Base-by-base conservation (phyloP, 352 stramenopile species). In the Globisporangium okanoganense region DNA sequence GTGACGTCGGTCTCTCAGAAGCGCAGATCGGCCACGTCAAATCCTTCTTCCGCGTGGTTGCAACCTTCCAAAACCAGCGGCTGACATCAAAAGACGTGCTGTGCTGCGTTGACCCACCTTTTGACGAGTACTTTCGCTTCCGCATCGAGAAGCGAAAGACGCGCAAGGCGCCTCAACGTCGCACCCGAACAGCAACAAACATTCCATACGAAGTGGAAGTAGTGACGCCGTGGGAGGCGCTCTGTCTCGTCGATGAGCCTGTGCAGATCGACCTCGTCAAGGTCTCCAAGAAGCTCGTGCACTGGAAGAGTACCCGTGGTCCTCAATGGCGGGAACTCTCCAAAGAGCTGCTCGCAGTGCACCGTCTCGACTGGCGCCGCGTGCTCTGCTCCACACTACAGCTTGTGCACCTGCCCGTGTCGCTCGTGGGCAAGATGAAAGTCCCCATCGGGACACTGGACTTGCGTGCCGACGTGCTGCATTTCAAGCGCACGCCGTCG, bases 281-380 rank as follows among this genome's bases (percentile, higher is more conserved):
- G 64, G 56, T 87, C 0, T 73, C 65, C 12, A 91, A 91, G 51
- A 69, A 70, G 38, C 45, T 89, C 14, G 52, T 76, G 43, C 58
- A 56, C 45, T 72, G 67, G 61, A 64, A 74, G 47, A 36, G 18
- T 6, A 50, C 55, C 0, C 58, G 62, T 2, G 58, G 45, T 31
- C 25, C 58, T 16, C 35, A 61, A 10, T 92, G 78, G 80, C 61
- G 61, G 12, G 83, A 91, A 40, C 35, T 84, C 10, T 64, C 66
- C 3, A 64, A 58, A 1, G 85, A 96, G 47, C 65, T 94, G 18
- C 50, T 96, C 1, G 81, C 85, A 0, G 79, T 79, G 1, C 75
- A 92, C 33, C 70, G 73, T 7, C 50, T 96, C 2, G 85, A 96
- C 62, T 96, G 87, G 87, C 76, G 85, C 1, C 78, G 85, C 25